Evolutionary conservation across 768 basidiomycete genomes (phyloP), one percentile per base, ranked within the genome.

Genomic region (Pseudohyphozyma bogoriensis): DNA sequence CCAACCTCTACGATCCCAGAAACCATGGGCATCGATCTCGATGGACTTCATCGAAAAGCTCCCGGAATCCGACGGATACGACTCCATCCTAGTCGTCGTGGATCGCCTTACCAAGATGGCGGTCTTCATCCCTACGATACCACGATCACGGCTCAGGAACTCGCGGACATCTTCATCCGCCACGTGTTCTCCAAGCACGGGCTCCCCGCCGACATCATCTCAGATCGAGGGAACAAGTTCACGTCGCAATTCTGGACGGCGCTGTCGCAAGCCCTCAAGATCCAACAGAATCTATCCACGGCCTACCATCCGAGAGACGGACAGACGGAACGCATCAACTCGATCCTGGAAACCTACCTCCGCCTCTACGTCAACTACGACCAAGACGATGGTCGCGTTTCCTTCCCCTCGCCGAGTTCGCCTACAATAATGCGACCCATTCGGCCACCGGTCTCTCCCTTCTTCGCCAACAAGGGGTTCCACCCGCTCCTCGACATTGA

Each of bases 251-350:
- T 55, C 49, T 55, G 47, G 49, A 54, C 7, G 11, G 20, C 36
- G 4, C 22, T 64, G 16, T 24, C 7, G 0, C 2, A 32, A 2
- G 29, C 47, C 0, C 50, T 59, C 1, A 13, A 36, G 5, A 76
- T 79, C 44, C 51, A 74, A 18, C 51, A 54, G 2, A 73, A 72
- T 33, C 62, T 74, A 0, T 74, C 72, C 10, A 79, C 78, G 0
- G 78, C 77, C 1, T 79, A 74, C 52, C 79, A 79, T 56, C 79
- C 78, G 0, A 74, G 73, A 1, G 74, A 78, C 56, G 76, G 78
- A 0, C 75, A 77, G 46, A 77, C 76, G 0, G 77, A 80, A 55
- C 58, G 71, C 1, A 63, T 74, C 13, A 78, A 79, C 58, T 76
- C 77, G 57, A 67, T 73, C 7, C 31, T 79, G 0, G 76, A 79